Conservation (phyloP, 345 rosid genomes). For the Populus euphratica region DNA sequence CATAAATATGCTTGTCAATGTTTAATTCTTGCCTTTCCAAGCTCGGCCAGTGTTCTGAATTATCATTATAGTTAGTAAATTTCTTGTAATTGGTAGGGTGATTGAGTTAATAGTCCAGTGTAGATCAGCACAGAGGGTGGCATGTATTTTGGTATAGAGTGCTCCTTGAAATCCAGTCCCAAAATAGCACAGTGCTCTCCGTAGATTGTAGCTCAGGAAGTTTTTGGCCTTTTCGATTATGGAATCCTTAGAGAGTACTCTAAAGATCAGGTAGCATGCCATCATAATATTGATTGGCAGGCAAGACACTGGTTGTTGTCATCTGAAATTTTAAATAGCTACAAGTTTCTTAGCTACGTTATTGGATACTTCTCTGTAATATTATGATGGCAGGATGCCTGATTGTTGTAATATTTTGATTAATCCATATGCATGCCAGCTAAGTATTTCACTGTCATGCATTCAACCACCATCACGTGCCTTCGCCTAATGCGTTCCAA, state of each 20-base stretch:
- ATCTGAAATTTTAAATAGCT: not conserved
- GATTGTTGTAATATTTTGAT: not conserved
- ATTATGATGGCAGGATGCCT: not conserved
- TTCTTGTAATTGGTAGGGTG: not conserved
- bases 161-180: no score
- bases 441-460: not conserved
- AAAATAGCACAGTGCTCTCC: not conserved
- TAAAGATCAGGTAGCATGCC: not conserved
- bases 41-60: no score
- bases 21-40: no score
- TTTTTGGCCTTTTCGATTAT: not conserved
- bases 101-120: not conserved
- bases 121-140: no score
- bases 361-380: not conserved
- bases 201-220: not conserved
- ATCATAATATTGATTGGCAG: not conserved
- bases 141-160: no score
- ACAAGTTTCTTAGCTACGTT: not conserved
- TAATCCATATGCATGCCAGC: not conserved
- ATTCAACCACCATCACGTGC: not conserved
- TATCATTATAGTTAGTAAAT: no score
- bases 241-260: not conserved
- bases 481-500: not conserved
- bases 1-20: not conserved
- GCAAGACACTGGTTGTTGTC: not conserved